These are phyloP conservation scores for Chlamydomonas sp. DNA, from an alignment of 139 green algal species.

Conservation along the genomic window DNA sequence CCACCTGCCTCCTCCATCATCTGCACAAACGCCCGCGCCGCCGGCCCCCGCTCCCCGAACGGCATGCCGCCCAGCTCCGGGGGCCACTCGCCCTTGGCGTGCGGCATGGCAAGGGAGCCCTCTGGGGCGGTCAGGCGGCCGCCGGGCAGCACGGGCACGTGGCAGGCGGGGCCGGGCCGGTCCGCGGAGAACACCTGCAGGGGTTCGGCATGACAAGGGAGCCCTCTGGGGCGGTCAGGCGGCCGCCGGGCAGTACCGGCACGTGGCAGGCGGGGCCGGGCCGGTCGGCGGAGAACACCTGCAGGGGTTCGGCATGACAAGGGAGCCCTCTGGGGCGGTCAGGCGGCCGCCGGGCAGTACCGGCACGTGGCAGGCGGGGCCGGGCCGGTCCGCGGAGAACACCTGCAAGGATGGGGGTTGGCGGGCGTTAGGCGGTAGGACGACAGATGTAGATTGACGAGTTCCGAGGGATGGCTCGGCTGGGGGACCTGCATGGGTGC, in stretches of 20 bases:
- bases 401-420: background rate
- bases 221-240: background rate
- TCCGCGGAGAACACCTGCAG: background rate
- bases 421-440: too few species aligned
- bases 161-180: constrained; percentile 25
- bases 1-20: constrained; percentile 16
- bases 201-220: background rate
- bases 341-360: background rate
- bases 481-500: too few species aligned
- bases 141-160: background rate
- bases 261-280: background rate
- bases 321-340: background rate
- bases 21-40: background rate
- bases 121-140: background rate
- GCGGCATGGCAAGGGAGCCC: background rate
- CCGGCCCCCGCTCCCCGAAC: background rate
- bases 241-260: background rate
- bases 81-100: constrained; percentile 3
- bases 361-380: background rate
- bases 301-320: background rate
- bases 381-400: constrained; percentile 7
- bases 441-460: too few species aligned
- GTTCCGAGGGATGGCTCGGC: too few species aligned
- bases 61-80: constrained; percentile 10
- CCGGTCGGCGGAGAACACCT: background rate